Evolutionary conservation across 1,139 yeast species (phyloP).

Genomic region (Entelexis sorbosivorans): DNA sequence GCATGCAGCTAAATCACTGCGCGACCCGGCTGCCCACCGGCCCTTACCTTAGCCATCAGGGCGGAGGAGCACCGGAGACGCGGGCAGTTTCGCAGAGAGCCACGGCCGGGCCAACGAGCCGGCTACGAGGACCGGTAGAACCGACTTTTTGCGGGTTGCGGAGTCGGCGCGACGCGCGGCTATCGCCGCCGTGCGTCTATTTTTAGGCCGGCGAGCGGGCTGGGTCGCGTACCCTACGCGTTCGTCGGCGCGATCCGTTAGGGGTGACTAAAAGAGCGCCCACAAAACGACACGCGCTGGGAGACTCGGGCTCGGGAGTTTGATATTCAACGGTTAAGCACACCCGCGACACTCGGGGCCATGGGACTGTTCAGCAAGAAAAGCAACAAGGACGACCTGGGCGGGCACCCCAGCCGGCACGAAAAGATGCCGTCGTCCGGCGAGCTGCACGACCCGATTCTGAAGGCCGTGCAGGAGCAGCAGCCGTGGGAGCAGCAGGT

Average conservation of each 20-base stretch:
- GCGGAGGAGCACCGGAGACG: background rate
- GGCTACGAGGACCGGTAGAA: no score
- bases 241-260: background rate
- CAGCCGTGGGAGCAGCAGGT: slow-evolving; percentile 76
- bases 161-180: no score
- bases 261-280: background rate
- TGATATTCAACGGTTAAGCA: slow-evolving; percentile 27
- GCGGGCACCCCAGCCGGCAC: slow-evolving; percentile 26
- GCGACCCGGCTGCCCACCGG: background rate
- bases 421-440: slow-evolving; percentile 49
- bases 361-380: slow-evolving; percentile 23
- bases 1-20: background rate
- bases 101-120: background rate
- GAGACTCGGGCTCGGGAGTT: background rate
- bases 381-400: slow-evolving; percentile 8
- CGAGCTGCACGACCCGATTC: slow-evolving; percentile 71
- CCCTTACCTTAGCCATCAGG: background rate
- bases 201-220: background rate
- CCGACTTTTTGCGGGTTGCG: no score
- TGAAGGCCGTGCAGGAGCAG: slow-evolving; percentile 83
- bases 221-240: background rate
- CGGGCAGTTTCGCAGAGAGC: background rate
- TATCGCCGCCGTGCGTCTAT: background rate
- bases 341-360: background rate
- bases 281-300: background rate